phyloP scores from a whole-genome alignment of 192 early-diverging fungal genomes.

The Entomortierella lignicola region DNA sequence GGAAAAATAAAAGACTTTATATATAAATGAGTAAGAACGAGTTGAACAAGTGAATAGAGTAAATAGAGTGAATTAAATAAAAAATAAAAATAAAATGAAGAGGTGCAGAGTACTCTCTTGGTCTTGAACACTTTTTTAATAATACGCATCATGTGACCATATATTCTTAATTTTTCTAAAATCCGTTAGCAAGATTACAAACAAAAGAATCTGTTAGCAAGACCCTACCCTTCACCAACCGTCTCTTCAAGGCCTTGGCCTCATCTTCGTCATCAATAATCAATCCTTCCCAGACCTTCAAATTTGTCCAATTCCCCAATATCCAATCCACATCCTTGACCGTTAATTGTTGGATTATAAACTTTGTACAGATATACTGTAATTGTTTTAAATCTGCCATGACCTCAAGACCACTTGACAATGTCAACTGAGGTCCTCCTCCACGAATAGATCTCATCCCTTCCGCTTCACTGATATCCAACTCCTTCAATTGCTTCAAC shows the following conservation, averaged over 20 bases:
- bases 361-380: not conserved
- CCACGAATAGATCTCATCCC: too few relatives aligned
- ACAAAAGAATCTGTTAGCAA: too few relatives aligned
- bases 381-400: not conserved
- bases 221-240: not conserved
- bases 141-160: too few relatives aligned
- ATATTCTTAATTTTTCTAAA: too few relatives aligned
- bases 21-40: too few relatives aligned
- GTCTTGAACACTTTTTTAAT: too few relatives aligned
- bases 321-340: not conserved
- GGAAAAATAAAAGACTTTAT: not conserved
- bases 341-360: not conserved
- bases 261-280: not conserved
- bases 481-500: not conserved
- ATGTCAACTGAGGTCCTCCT: too few relatives aligned
- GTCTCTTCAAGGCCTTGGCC: not conserved
- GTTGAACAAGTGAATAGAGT: too few relatives aligned
- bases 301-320: not conserved
- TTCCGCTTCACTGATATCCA: not conserved
- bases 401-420: not conserved
- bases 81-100: too few relatives aligned
- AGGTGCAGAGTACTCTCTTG: too few relatives aligned
- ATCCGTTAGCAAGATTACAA: too few relatives aligned
- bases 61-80: too few relatives aligned
- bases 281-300: conserved; percentile 1